Conservation (phyloP, 495 filamentous ascomycete genomes). For the Penicillium cosmopolitanum region DNA sequence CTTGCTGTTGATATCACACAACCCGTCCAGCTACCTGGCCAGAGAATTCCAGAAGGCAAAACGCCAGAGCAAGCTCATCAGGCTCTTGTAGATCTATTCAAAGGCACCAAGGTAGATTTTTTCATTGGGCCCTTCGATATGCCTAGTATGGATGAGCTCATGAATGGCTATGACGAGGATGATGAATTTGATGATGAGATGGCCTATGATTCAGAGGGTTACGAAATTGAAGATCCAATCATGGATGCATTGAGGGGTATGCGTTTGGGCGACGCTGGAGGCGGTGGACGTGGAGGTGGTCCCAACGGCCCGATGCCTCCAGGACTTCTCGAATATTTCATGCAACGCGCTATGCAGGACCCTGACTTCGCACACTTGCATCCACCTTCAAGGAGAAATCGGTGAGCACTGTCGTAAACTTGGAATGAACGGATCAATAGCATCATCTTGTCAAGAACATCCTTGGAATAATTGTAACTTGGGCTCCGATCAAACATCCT, state of each 20-base stretch:
- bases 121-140: neutral
- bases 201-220: too few relatives aligned
- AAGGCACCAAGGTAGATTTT: constrained; percentile 27
- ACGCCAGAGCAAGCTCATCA: constrained; percentile 26
- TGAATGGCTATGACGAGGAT: constrained; percentile 10
- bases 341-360: constrained; percentile 13
- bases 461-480: too few relatives aligned
- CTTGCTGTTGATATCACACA: constrained; percentile 23
- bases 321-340: constrained; percentile 12
- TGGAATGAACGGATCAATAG: too few relatives aligned
- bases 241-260: neutral
- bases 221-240: neutral
- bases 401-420: neutral
- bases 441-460: too few relatives aligned
- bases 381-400: neutral
- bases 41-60: constrained; percentile 26
- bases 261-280: neutral
- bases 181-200: constrained; percentile 9
- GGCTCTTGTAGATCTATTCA: constrained; percentile 23
- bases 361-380: constrained; percentile 18
- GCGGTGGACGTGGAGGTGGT: neutral
- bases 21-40: constrained; percentile 26
- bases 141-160: neutral
- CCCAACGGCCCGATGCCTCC: constrained; percentile 3
- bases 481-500: too few relatives aligned